These are phyloP conservation scores for Tuber indicum DNA, from an alignment of 495 filamentous ascomycete species.

Conservation along the genomic window DNA sequence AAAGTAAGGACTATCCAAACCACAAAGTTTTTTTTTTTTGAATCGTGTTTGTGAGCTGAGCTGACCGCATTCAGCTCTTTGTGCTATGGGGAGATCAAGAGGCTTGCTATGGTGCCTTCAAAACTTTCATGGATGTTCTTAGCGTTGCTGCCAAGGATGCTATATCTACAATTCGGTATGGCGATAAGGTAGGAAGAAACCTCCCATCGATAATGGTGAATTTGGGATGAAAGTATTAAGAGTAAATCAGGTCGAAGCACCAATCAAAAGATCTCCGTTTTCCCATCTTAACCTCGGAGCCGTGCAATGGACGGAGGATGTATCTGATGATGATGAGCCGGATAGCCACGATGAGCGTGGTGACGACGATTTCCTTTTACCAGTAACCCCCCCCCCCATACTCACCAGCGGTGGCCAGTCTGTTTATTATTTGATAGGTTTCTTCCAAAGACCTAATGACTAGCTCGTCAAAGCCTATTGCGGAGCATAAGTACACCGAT, in stretches of 20 bases:
- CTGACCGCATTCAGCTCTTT: slow-evolving; percentile 21
- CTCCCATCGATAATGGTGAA: neutral
- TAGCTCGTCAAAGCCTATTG: slow-evolving; percentile 17
- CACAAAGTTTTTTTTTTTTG: neutral
- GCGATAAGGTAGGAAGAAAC: slow-evolving; percentile 7
- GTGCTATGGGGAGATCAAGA: slow-evolving; percentile 32
- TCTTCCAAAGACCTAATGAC: slow-evolving; percentile 20
- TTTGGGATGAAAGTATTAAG: neutral
- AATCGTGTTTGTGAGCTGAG: neutral
- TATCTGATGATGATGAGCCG: slow-evolving; percentile 10
- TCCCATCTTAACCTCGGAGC: slow-evolving; percentile 28
- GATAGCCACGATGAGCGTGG: slow-evolving; percentile 4
- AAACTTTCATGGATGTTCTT: slow-evolving; percentile 23
- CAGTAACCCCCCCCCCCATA: neutral
- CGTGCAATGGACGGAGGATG: slow-evolving; percentile 27
- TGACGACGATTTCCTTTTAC: neutral
- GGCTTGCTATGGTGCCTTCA: slow-evolving; percentile 27
- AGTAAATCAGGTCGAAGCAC: slow-evolving; percentile 22
- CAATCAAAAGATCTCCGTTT: slow-evolving; percentile 32
- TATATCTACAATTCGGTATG: slow-evolving; percentile 10
- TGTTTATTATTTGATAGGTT: slow-evolving; percentile 17
- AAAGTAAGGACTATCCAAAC: slow-evolving; percentile 14
- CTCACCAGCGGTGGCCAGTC: neutral
- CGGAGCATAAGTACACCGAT: slow-evolving; percentile 17
- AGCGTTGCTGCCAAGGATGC: slow-evolving; percentile 8